Conservation (phyloP, 805 yeast species). For the Cyberlindnera subsufficiens region DNA sequence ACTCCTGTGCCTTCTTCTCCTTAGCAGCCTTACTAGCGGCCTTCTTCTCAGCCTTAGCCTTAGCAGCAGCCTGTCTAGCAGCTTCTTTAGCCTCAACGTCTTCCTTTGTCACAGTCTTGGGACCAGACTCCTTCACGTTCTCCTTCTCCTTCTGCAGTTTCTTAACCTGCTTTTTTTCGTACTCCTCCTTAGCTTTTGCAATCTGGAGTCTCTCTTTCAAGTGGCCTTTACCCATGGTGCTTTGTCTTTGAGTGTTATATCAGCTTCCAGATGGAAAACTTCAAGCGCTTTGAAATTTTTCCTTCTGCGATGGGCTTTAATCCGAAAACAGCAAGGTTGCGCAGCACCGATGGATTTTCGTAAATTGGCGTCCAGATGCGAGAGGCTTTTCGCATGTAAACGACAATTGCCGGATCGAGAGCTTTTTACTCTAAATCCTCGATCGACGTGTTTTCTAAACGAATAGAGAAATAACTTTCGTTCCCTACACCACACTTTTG, state of each 20-base stretch:
- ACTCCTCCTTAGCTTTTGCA: conserved; percentile 16
- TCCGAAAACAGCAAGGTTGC: background rate
- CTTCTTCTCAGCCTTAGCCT: conserved; percentile 12
- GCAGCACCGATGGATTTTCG: too few relatives aligned
- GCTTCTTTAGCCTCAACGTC: conserved; percentile 21
- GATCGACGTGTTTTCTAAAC: too few relatives aligned
- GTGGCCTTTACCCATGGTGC: conserved; percentile 23
- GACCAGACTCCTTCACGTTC: conserved; percentile 20
- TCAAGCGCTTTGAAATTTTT: background rate
- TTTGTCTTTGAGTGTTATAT: background rate
- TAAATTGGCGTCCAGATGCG: too few relatives aligned
- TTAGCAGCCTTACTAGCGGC: conserved; percentile 33
- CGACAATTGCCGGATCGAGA: too few relatives aligned
- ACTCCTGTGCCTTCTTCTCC: conserved; percentile 46
- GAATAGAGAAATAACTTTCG: too few relatives aligned
- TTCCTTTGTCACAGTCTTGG: conserved; percentile 28
- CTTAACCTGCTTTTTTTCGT: conserved; percentile 11
- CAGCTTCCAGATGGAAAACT: background rate
- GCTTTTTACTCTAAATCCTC: too few relatives aligned
- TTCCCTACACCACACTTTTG: too few relatives aligned
- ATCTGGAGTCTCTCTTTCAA: conserved; percentile 19
- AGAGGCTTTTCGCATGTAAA: too few relatives aligned
- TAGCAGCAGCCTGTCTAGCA: conserved; percentile 12
- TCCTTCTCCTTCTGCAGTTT: conserved; percentile 17
- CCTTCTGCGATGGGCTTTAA: background rate